Conservation (phyloP, 108 stramenopile species). For the Fragilariopsis cylindrus region DNA sequence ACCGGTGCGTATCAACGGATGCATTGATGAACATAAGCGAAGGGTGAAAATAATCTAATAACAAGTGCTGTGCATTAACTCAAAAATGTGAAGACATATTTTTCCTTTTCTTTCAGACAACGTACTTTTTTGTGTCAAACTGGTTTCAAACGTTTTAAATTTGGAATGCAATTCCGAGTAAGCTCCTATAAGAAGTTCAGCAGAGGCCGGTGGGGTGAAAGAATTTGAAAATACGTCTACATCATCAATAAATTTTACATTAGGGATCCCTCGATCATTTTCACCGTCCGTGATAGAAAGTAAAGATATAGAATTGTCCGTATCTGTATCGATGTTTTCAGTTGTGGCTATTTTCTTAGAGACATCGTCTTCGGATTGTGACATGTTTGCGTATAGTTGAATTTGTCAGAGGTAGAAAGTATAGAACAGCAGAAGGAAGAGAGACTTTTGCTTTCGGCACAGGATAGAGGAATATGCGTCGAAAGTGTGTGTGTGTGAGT, state of each 20-base stretch:
- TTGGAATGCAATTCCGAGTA: slow-evolving; percentile 83
- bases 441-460: no score
- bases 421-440: no score
- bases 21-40: neutral
- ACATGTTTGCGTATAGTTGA: no score
- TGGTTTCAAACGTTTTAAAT: slow-evolving; percentile 82
- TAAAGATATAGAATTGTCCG: slow-evolving; percentile 51
- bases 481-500: no score
- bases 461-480: no score
- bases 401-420: no score
- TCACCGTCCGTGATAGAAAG: slow-evolving; percentile 79
- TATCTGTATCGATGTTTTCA: neutral
- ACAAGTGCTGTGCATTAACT: neutral
- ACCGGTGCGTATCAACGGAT: neutral
- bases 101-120: neutral
- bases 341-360: neutral
- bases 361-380: no score
- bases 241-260: slow-evolving; percentile 86
- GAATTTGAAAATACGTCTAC: slow-evolving; percentile 74
- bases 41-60: neutral
- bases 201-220: slow-evolving; percentile 77
- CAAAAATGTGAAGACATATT: neutral
- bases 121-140: slow-evolving; percentile 68
- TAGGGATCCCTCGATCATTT: slow-evolving; percentile 76
- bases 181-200: slow-evolving; percentile 88